These are phyloP conservation scores for Erysimum cheiranthoides DNA, from an alignment of 345 rosid species.

Conservation along the genomic window DNA sequence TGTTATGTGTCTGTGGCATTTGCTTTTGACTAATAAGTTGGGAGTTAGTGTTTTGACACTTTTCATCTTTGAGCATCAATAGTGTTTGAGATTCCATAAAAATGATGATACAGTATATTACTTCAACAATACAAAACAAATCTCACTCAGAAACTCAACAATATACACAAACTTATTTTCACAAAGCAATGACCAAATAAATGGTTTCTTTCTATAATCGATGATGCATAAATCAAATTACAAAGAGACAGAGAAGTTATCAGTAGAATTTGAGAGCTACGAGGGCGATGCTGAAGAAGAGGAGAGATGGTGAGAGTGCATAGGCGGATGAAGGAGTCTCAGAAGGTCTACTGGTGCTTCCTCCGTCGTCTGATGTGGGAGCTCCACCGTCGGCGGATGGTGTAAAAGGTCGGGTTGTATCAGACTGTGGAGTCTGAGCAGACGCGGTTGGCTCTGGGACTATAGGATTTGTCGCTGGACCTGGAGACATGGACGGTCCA, in stretches of 20 bases:
- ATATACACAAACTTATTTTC: constrained; percentile 31
- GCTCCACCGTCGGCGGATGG: constrained; percentile 48
- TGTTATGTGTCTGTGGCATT: constrained; percentile 37
- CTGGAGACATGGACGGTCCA: constrained; percentile 59
- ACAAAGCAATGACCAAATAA: no score
- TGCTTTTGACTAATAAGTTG: no score
- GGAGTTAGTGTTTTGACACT: constrained; percentile 22
- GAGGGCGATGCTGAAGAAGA: constrained; percentile 54
- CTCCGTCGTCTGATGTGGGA: constrained; percentile 57
- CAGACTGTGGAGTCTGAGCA: constrained; percentile 63
- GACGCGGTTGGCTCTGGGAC: constrained; percentile 69
- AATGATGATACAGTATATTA: constrained; percentile 8
- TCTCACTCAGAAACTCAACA: constrained; percentile 32
- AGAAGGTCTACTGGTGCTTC: constrained; percentile 55
- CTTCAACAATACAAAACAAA: constrained; percentile 22
- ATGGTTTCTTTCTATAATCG: no score
- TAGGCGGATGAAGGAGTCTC: constrained; percentile 60
- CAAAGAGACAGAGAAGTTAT: constrained; percentile 36
- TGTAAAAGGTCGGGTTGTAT: constrained; percentile 55
- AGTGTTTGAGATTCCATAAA: background rate
- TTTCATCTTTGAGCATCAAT: constrained; percentile 18
- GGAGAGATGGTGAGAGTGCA: constrained; percentile 55
- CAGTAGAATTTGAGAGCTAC: constrained; percentile 49
- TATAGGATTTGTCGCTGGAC: constrained; percentile 52
- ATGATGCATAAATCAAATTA: background rate